Percentiles rank a stretch among this genome's conserved stretches.
phyloP scores from a whole-genome alignment of 352 stramenopile genomes.

The Phytophthora litchii region DNA sequence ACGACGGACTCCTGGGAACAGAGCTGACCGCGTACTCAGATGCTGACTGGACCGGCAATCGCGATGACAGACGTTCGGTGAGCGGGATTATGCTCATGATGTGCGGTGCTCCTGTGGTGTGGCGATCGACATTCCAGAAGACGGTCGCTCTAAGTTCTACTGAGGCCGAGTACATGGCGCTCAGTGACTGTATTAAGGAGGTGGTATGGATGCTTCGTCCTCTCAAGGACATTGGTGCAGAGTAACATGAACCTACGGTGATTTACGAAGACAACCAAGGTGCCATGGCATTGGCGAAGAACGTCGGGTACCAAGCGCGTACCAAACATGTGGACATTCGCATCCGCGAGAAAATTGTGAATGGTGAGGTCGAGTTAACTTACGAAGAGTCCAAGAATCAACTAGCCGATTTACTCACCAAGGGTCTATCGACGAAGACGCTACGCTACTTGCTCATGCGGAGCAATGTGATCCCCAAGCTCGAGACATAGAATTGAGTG shows the following conservation, averaged over 20 bases:
- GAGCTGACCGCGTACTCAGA: slow-evolving; percentile 19
- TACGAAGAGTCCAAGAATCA: slow-evolving; percentile 34
- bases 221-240: slow-evolving; percentile 13
- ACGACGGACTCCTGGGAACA: slow-evolving; percentile 3
- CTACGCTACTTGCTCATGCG: slow-evolving; percentile 19
- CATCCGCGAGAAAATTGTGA: slow-evolving; percentile 24
- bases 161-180: slow-evolving; percentile 36
- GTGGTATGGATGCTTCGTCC: slow-evolving; percentile 20
- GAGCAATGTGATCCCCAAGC: background rate
- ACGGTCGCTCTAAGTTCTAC: slow-evolving; percentile 29
- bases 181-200: slow-evolving; percentile 27
- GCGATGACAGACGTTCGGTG: slow-evolving; percentile 25
- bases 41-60: slow-evolving; percentile 27
- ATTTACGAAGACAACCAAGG: slow-evolving; percentile 36
- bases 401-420: slow-evolving; percentile 31
- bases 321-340: slow-evolving; percentile 35
- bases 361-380: slow-evolving; percentile 12
- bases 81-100: slow-evolving; percentile 21
- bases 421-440: slow-evolving; percentile 19
- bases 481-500: slow-evolving; percentile 8
- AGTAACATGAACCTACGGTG: slow-evolving; percentile 4
- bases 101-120: slow-evolving; percentile 23
- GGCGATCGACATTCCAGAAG: slow-evolving; percentile 21
- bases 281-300: slow-evolving; percentile 29
- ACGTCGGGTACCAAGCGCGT: slow-evolving; percentile 25